Evolutionary conservation across 192 early-diverging fungal species (phyloP).

Genomic region (Entophlyctis helioformis): DNA sequence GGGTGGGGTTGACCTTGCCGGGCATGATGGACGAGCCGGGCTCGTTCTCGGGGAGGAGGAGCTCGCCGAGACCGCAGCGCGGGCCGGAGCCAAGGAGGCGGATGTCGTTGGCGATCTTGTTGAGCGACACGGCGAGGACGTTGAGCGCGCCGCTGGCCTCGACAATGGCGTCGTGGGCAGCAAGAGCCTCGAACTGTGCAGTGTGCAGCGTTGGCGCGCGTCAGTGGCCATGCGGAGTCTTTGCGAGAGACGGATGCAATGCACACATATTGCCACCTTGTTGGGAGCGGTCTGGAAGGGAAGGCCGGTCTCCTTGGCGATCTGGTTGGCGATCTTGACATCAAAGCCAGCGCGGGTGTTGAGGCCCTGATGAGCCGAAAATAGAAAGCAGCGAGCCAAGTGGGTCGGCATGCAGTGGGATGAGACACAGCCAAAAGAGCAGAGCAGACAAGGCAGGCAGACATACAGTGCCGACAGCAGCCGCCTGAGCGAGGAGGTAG

Average conservation of each 20-base stretch:
- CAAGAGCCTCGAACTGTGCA: conserved; percentile 91
- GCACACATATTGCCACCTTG: conserved; percentile 41
- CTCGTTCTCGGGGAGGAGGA: conserved; percentile 95
- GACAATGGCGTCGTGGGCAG: conserved; percentile 96
- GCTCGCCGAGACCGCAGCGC: conserved; percentile 94
- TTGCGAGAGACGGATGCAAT: background rate
- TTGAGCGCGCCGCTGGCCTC: conserved; percentile 93
- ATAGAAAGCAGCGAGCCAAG: too few relatives aligned
- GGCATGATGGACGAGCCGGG: conserved; percentile 99
- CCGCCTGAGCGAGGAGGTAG: too few relatives aligned
- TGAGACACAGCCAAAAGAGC: background rate
- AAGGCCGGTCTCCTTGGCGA: conserved; percentile 76
- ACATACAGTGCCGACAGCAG: conserved; percentile 75
- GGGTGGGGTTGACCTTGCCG: conserved; percentile 99
- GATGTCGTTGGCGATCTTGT: conserved; percentile 99
- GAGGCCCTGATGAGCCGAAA: conserved; percentile 62
- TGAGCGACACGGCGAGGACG: conserved; percentile 85
- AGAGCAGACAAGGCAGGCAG: background rate
- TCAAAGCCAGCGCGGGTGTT: conserved; percentile 94
- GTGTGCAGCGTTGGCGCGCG: background rate
- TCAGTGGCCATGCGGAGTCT: background rate
- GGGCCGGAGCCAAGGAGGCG: conserved; percentile 90
- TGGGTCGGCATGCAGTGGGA: background rate
- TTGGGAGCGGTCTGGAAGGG: conserved; percentile 94
- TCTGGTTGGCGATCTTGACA: conserved; percentile 76